Conservation (phyloP, 1,284 basidiomycete genomes). For the Agaricales sp. region DNA sequence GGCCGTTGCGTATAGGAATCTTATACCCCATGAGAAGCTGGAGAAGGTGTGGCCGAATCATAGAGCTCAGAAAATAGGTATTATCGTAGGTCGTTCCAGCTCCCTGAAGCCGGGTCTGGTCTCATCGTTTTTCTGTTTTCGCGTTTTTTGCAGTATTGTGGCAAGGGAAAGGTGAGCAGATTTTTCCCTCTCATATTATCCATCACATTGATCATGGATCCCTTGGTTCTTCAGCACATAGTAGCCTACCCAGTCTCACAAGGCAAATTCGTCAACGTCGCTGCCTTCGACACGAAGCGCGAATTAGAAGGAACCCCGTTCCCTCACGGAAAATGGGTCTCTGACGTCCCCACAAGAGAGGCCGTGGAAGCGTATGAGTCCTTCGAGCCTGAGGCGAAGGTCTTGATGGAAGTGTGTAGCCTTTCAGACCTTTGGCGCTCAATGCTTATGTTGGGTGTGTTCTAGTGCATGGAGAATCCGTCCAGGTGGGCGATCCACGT, state of each 20-base stretch:
- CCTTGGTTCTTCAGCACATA: conserved; percentile 12
- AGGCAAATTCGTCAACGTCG: conserved; percentile 20
- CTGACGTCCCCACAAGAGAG: conserved; percentile 18
- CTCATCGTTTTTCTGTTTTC: too few species aligned
- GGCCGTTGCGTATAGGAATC: conserved; percentile 20
- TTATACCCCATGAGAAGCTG: conserved; percentile 15
- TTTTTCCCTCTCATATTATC: neutral
- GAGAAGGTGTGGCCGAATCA: conserved; percentile 16
- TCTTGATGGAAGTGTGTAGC: conserved; percentile 19
- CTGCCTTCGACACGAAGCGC: conserved; percentile 17
- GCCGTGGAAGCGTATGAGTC: conserved; percentile 15
- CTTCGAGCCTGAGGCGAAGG: conserved; percentile 24
- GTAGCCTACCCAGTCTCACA: conserved; percentile 16
- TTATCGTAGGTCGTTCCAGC: conserved; percentile 1
- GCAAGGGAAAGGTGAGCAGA: conserved; percentile 18
- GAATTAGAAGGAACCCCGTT: conserved; percentile 19
- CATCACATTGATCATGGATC: neutral
- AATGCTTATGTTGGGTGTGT: too few species aligned
- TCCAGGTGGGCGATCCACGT: conserved; percentile 34
- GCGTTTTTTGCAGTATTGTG: conserved; percentile 28
- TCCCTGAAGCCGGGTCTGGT: neutral
- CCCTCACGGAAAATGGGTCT: conserved; percentile 16
- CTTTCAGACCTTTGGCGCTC: too few species aligned
- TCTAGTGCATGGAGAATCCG: conserved; percentile 20
- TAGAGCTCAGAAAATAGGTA: conserved; percentile 11